Base-by-base conservation (phyloP, 345 rosid genomes). In the Boechera stricta region DNA sequence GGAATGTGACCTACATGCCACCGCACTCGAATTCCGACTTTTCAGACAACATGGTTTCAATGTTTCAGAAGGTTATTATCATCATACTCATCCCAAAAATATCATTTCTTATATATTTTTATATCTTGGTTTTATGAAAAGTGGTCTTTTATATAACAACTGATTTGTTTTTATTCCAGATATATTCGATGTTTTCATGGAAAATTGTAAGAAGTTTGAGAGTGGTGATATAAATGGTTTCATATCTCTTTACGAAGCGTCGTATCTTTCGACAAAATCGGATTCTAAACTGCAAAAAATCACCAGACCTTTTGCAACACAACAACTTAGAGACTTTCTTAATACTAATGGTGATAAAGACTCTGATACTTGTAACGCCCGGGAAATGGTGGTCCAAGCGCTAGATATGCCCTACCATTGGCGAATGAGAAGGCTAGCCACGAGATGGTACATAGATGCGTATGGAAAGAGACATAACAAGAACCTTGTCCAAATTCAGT, bases 181-280 rank as follows among this genome's bases (percentile, higher is more conserved):
- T 68, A 48, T 76, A 24, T 80, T 77, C 24, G 24, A 21, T 21
- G 24, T 1, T 21, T 21, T 21, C 24, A 21, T 21, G 74, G 73
- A 76, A 48, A 79, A 53, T 18, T 71, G 74, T 35, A 73, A 36
- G 3, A 41, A 72, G 64, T 65, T 44, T 16, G 67, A 56, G 12
- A 35, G 0, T 1, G 15, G 9, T 7, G 84, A 80, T 8, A 65
- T 71, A 5, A 35, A n/a, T 28, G 87, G 78, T 28, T 5, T 81
- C 56, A 39, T 80, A 16, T 67, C 78, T 26, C 80, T 87, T 7
- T 87, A 84, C 16, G 85, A 85, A 54, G 85, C 83, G 0, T 59
- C 87, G 1, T 76, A 82, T 62, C 72, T 82, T 6, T 73, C 79
- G 2, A 44, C 74, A 2, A 74, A 68, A 1, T 83, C 81, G 32